phyloP scores from a whole-genome alignment of 1,284 basidiomycete genomes.

The Cryptococcus floricola region DNA sequence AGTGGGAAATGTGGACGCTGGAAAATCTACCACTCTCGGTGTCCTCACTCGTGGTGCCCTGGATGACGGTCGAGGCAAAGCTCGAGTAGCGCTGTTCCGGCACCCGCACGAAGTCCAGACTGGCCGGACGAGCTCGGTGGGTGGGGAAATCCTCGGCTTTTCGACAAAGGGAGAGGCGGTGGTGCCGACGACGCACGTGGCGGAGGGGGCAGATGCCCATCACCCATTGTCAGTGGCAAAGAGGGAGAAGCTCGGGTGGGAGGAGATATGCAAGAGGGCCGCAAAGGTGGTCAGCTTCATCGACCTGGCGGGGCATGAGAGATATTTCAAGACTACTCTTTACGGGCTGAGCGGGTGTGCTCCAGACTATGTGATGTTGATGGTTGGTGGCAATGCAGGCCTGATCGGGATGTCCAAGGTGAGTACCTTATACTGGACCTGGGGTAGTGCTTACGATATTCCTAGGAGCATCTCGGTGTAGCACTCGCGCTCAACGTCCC shows the following conservation, averaged over 20 bases:
- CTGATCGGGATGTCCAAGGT: constrained; percentile 94
- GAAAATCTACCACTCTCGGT: constrained; percentile 90
- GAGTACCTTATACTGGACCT: background rate
- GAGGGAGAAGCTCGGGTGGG: constrained; percentile 87
- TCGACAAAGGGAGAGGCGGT: constrained; percentile 65
- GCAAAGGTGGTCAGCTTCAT: constrained; percentile 95
- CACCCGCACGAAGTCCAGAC: constrained; percentile 98
- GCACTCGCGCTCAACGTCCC: constrained; percentile 90
- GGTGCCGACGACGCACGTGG: constrained; percentile 57
- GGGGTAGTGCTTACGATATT: background rate
- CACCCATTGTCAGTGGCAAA: constrained; percentile 54
- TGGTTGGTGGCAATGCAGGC: constrained; percentile 91
- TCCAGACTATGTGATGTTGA: constrained; percentile 91
- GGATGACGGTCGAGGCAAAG: constrained; percentile 88
- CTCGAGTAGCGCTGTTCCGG: constrained; percentile 74
- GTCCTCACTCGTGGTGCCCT: constrained; percentile 63
- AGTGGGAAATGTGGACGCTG: constrained; percentile 80
- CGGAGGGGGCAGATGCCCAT: constrained; percentile 66
- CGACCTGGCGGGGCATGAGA: constrained; percentile 85
- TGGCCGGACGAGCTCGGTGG: constrained; percentile 88
- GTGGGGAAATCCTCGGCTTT: constrained; percentile 67
- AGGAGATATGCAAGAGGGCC: constrained; percentile 85
- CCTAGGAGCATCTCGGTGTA: constrained; percentile 80
- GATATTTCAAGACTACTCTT: constrained; percentile 77
- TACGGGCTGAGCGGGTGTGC: constrained; percentile 92